Evolutionary conservation across 306 rosid species (phyloP), one percentile per base, ranked within the genome.

Genomic region (Lathyrus sativus): DNA sequence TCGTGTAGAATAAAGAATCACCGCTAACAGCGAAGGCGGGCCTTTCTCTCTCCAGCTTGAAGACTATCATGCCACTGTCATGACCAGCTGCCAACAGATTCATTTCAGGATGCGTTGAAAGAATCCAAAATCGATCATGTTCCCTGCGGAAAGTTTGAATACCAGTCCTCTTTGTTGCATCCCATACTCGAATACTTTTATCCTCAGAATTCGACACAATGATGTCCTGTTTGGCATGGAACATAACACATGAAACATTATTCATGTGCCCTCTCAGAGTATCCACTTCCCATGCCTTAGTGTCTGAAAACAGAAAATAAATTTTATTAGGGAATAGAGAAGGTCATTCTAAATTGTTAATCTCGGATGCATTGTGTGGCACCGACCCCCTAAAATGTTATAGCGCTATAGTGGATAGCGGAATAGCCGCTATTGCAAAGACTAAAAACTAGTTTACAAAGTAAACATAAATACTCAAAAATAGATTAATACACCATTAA

Each of bases 271-370:
- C 98, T 70, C 96, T 87, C 86, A 92, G 67, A 26, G 98, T 92
- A 82, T 92, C 98, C 74, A 92, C 96, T 86, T 89, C 96, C 98
- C 96, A 89, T 64, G 98, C 98, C 84, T 92, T 89, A 6, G 98
- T 92, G 62, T 92, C 98, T 92, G 92, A 45, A 76, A 78, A 81
- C 18, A 73, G 65, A 55, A 29, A 35, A 45, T 11, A 11, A 46
- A 50, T 28, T 68, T 49, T 18, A 74, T 69, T 70, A 74, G 29
- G 37, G 68, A 64, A 48, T 8, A 31, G 19, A 65, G 31, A 70
- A 70, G 76, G 53, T 44, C 33, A 48, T 2, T 37, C 7, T 17
- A 79, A 56, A 46, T 7, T 35, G 39, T 35, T 35, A 35, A 6
- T 35, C 39, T 35, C 39, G 39, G 39, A 35, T 35, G 39, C 39